Evolutionary conservation across 176 grass and related monocot species (phyloP), one percentile per base, ranked within the genome.

Genomic region (Puya raimondii): DNA sequence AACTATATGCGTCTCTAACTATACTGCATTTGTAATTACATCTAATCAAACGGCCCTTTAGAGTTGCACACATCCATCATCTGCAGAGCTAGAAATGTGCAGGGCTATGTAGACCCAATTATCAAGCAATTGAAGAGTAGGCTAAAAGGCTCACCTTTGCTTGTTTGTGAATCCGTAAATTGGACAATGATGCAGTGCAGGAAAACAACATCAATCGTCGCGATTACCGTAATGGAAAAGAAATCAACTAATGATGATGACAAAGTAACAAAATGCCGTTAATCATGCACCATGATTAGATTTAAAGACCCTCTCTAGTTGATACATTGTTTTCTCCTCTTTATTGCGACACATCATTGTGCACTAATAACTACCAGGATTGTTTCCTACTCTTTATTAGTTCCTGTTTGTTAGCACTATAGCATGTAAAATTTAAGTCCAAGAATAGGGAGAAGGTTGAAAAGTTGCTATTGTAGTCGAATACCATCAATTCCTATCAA

Each of bases 221-320:
- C 16, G n/a, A 10, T n/a, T 18, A 6, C 54, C n/a, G 1, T 17
- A 59, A 20, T 15, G 2, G 16, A 59, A 59, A 59, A 21, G 16
- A 59, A 59, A 59, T 61, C 56, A 18, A 9, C 56, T 61, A 20
- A 61, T 61, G 56, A 20, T 61, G 56, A 61, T 61, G 17, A 61
- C 16, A 10, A 18, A 61, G 21, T 18, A 20, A n/a, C 9, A 20
- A 8, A 10, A 7, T 61, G 56, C 10, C 56, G 56, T 18, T 61
- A 42, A 42, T 42, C 33, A 42, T 42, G 33, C 33, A 10, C 52
- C 17, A 10, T 61, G 56, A 61, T 61, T 61, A 61, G 56, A 20
- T 61, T 61, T 9, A 18, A 61, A 61, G 56, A 61, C 56, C 10
- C 15, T 59, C 56, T 61, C n/a, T 57, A 1, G 53, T 16, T 22